Conservation (phyloP, 352 stramenopile genomes). For the Pythium dissimile region DNA sequence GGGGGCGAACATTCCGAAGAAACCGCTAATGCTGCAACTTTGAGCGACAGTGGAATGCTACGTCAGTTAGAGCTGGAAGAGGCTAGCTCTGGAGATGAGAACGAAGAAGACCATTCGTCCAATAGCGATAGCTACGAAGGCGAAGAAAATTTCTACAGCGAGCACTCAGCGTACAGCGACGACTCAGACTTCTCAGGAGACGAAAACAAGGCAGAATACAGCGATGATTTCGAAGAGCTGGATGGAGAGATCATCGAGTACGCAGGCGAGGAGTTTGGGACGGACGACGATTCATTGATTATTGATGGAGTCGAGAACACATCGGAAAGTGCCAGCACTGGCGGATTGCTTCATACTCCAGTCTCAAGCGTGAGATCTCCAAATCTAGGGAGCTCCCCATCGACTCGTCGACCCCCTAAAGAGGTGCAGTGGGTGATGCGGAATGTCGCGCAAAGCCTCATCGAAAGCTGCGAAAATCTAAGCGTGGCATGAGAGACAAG, state of each 20-base stretch:
- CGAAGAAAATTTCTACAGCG: constrained; percentile 85
- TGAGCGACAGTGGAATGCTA: constrained; percentile 65
- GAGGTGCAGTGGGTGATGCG: constrained; percentile 78
- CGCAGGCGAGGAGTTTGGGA: constrained; percentile 56
- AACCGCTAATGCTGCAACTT: constrained; percentile 3
- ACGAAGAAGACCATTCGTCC: constrained; percentile 49
- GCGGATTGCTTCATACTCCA: not conserved
- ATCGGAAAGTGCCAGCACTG: too few species aligned
- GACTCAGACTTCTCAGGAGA: constrained; percentile 65
- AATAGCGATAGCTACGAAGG: constrained; percentile 66
- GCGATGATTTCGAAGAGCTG: constrained; percentile 76
- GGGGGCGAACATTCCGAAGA: constrained; percentile 4
- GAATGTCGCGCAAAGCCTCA: constrained; percentile 64
- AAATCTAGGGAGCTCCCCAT: constrained; percentile 14
- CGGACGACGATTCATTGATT: constrained; percentile 29
- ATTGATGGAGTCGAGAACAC: too few species aligned
- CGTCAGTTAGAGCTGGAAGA: constrained; percentile 51
- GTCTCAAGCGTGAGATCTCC: not conserved
- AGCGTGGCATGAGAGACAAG: constrained; percentile 84
- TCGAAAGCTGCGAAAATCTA: constrained; percentile 52
- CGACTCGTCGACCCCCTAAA: constrained; percentile 23
- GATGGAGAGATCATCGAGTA: constrained; percentile 82
- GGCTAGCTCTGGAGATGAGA: constrained; percentile 39
- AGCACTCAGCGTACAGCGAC: constrained; percentile 77
- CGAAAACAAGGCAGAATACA: constrained; percentile 69